A percentile compares a stretch with the other conserved stretches of the same genome.
phyloP scores from a whole-genome alignment of 306 rosid species.

The Crotalaria pallida region DNA sequence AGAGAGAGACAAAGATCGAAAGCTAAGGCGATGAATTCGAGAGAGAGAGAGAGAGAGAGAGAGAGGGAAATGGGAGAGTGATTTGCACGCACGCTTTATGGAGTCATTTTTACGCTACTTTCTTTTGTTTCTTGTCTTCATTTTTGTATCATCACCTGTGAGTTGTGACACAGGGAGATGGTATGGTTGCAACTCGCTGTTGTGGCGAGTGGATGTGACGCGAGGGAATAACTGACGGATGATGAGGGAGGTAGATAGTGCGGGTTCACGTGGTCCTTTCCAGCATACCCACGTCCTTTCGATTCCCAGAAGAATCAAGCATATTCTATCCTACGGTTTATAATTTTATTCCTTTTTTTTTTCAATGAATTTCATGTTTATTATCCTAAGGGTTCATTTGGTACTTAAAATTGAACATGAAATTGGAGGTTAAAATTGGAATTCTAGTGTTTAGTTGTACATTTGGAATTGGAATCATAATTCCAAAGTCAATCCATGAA shows the following conservation, averaged over 20 bases:
- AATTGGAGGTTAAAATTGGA: no score
- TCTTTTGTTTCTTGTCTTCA: not conserved
- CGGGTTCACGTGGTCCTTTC: not conserved
- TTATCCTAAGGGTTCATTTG: no score
- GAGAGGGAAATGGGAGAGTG: not conserved
- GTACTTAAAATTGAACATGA: no score
- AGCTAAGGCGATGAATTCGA: conserved; percentile 45
- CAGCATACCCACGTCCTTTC: not conserved
- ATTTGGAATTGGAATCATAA: no score
- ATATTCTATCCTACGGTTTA: not conserved
- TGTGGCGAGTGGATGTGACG: not conserved
- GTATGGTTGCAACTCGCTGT: not conserved
- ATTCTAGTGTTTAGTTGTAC: no score
- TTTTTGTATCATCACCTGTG: not conserved
- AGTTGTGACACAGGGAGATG: not conserved
- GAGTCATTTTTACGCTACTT: conserved; percentile 55
- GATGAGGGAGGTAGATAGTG: not conserved
- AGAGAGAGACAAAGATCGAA: conserved; percentile 24
- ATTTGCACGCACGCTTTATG: not conserved
- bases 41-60: not conserved
- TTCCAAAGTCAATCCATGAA: no score
- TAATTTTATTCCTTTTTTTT: no score
- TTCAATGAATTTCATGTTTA: no score
- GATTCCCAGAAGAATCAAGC: not conserved
- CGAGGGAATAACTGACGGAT: not conserved